Evolutionary conservation across 164 flowering plant species (phyloP), one percentile per base, ranked within the genome.

Genomic region (Malania oleifera): DNA sequence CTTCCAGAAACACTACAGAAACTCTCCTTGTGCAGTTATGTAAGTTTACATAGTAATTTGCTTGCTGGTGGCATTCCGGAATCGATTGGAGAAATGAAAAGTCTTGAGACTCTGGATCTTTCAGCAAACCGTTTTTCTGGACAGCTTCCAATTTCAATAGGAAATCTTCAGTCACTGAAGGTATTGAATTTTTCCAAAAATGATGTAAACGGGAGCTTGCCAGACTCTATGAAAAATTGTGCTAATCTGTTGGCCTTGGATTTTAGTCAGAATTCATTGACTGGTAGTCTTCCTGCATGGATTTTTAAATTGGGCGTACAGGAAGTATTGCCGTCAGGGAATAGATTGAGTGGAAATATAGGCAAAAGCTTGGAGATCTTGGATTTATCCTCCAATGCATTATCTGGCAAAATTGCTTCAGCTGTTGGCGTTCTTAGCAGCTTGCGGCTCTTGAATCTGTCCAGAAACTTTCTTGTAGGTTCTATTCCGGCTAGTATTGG

Each of bases 101-200:
- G 75, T 61, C 85, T 95, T 13, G 78, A 84, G 60, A 75, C 49
- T 45, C 64, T 95, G 71, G 99, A 95, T 80, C 75, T 95, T 62
- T 95, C 99, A 0, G 45, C 44, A 22, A 95, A 95, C 64, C 68
- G 59, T n/a, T 82, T 91, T 63, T 75, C 88, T 7, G 95, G 97
- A 45, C 53, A 54, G 62, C 56, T 89, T 46, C 96, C 99, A 0
- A 70, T 38, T 49, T 69, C 86, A 1, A 22, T 84, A 23, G 96
- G 93, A 19, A 70, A 82, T 9, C 75, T 89, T 37, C 67, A 59
- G 64, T 72, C 75, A 5, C 55, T 92, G 73, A 77, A 79, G 63
- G 62, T 69, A 14, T 60, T 89, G 63, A 84, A 84, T 61, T 41
- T 89, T 27, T 84, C 89, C 0, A 63, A 56, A 11, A 92, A 92